Percentiles rank a stretch among this genome's conserved stretches.
Conservation (phyloP, 1,139 yeast genomes). For the Hyphopichia pseudoburtonii region DNA sequence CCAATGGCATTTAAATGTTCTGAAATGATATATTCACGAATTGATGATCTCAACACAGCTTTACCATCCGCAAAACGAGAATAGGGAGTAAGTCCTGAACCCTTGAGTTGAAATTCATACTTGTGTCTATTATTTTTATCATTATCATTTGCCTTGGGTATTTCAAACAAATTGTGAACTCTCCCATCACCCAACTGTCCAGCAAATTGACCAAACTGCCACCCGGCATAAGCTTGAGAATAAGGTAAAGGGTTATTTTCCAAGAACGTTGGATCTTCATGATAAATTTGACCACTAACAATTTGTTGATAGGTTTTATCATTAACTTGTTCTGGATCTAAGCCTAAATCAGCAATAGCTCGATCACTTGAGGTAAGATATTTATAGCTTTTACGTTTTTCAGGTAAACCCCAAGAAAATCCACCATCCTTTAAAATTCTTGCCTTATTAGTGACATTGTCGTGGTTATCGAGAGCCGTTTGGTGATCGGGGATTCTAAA, state of each 20-base stretch:
- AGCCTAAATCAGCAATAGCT: slow-evolving; percentile 63
- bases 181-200: slow-evolving; percentile 98
- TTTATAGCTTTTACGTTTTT: slow-evolving; percentile 51
- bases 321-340: slow-evolving; percentile 39
- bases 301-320: slow-evolving; percentile 51
- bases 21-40: slow-evolving; percentile 83
- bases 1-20: slow-evolving; percentile 82
- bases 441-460: slow-evolving; percentile 46
- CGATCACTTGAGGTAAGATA: slow-evolving; percentile 59
- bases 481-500: slow-evolving; percentile 51
- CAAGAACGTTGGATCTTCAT: slow-evolving; percentile 22
- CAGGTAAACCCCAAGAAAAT: slow-evolving; percentile 71
- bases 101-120: slow-evolving; percentile 75
- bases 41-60: slow-evolving; percentile 84
- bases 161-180: slow-evolving; percentile 77
- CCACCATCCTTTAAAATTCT: slow-evolving; percentile 64
- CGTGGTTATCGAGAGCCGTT: slow-evolving; percentile 44
- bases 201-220: slow-evolving; percentile 95
- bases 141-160: slow-evolving; percentile 32
- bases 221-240: slow-evolving; percentile 92
- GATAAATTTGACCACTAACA: slow-evolving; percentile 59
- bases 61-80: slow-evolving; percentile 97
- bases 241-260: slow-evolving; percentile 64
- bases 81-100: slow-evolving; percentile 88
- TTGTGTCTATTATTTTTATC: slow-evolving; percentile 24